phyloP scores from a whole-genome alignment of 2,329 filamentous ascomycete genomes.

The Sclerotinia subarctica region DNA sequence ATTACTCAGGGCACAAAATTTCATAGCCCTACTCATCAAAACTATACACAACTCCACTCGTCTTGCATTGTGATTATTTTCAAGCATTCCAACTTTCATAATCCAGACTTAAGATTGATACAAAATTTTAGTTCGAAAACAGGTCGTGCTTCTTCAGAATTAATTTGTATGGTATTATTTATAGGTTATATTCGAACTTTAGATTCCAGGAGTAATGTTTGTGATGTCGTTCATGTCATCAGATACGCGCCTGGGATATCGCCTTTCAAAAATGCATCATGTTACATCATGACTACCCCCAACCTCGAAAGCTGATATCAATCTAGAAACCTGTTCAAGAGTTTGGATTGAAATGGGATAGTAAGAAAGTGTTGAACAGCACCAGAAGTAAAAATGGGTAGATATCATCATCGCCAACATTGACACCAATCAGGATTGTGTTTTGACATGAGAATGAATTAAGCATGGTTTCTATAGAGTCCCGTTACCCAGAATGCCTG shows the following conservation, averaged over 20 bases:
- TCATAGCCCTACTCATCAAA: neutral
- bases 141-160: neutral
- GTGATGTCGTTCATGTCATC: neutral
- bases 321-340: neutral
- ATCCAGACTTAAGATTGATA: neutral
- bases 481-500: conserved; percentile 7
- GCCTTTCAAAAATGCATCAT: neutral
- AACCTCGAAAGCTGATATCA: neutral
- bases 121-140: neutral
- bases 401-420: neutral
- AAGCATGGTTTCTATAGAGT: neutral
- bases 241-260: neutral
- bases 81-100: neutral
- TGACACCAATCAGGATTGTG: neutral
- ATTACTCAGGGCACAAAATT: neutral
- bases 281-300: too few species aligned
- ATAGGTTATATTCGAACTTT: neutral
- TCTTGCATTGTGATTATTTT: too few species aligned
- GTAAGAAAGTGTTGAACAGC: neutral
- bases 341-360: neutral
- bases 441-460: conserved; percentile 1
- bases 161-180: neutral
- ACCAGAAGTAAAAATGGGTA: neutral
- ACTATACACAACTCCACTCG: too few species aligned
- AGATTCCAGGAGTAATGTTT: neutral